These are phyloP conservation scores for Globisporangium irregulare DNA, from an alignment of 352 stramenopile species.

Conservation along the genomic window DNA sequence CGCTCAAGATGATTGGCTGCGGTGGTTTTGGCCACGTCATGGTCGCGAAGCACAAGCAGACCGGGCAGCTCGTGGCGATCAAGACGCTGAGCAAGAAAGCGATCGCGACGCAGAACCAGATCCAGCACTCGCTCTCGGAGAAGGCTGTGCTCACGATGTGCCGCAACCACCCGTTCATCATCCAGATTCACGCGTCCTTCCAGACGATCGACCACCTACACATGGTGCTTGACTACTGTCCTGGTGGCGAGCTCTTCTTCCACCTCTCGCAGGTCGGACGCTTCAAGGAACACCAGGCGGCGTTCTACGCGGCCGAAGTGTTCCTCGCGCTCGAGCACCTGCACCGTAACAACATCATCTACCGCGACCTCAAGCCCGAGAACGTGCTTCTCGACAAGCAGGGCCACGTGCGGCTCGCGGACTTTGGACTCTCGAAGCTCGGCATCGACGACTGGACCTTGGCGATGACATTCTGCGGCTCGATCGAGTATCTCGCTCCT, in stretches of 20 bases:
- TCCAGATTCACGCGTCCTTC: constrained; percentile 86
- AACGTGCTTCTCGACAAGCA: constrained; percentile 89
- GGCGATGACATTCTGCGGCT: constrained; percentile 83
- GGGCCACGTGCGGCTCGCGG: constrained; percentile 84
- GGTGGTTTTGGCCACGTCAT: constrained; percentile 88
- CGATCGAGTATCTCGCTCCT: constrained; percentile 85
- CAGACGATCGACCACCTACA: constrained; percentile 82
- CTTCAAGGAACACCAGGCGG: constrained; percentile 72
- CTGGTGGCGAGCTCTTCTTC: constrained; percentile 83
- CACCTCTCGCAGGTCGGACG: constrained; percentile 74
- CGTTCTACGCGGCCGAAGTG: constrained; percentile 89
- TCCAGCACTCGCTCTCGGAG: constrained; percentile 85
- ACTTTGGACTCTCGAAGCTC: constrained; percentile 89
- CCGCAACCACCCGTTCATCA: constrained; percentile 89
- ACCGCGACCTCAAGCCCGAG: constrained; percentile 90
- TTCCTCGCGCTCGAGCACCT: constrained; percentile 78
- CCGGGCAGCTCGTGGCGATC: constrained; percentile 66
- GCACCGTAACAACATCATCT: constrained; percentile 74
- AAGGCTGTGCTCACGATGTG: constrained; percentile 86
- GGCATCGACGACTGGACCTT: constrained; percentile 60
- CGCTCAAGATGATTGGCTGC: constrained; percentile 75
- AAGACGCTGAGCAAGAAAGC: constrained; percentile 84
- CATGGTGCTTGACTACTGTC: constrained; percentile 73
- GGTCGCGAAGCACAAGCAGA: constrained; percentile 58
- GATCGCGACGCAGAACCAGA: constrained; percentile 75